Percentiles rank a stretch among this genome's conserved stretches.
phyloP scores from a whole-genome alignment of 2,329 filamentous ascomycete species.

The Amauroascus verrucosus region DNA sequence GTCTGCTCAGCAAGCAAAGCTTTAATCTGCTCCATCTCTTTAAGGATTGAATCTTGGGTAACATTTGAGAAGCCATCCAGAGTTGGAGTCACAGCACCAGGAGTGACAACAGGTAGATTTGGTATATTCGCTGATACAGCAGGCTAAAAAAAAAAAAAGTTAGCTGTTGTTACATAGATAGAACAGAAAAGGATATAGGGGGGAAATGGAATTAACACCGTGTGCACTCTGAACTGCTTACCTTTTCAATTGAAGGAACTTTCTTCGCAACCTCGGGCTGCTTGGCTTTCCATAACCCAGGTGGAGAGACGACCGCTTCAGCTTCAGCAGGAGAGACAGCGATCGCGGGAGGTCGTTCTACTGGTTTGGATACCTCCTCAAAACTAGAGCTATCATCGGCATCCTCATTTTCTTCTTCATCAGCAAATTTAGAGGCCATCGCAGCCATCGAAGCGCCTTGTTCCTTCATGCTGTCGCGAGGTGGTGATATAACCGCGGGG shows the following conservation, averaged over 20 bases:
- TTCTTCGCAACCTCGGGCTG: constrained; percentile 9
- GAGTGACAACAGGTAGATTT: constrained; percentile 21
- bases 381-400: constrained; percentile 65
- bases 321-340: constrained; percentile 22
- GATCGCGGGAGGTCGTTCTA: constrained; percentile 46
- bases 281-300: constrained; percentile 11
- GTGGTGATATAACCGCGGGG: constrained; percentile 15
- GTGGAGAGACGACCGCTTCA: constrained; percentile 14
- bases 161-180: not conserved
- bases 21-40: constrained; percentile 67
- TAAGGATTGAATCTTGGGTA: constrained; percentile 47
- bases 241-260: constrained; percentile 6
- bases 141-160: not conserved
- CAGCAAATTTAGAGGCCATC: constrained; percentile 77
- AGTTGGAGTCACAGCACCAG: constrained; percentile 32
- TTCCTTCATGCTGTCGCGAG: constrained; percentile 52
- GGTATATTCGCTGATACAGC: not conserved
- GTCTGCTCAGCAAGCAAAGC: constrained; percentile 65
- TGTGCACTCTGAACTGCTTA: too few species aligned
- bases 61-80: constrained; percentile 20
- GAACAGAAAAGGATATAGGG: not conserved
- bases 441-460: constrained; percentile 79
- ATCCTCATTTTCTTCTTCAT: constrained; percentile 52
- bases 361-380: constrained; percentile 70
- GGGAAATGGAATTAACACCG: too few species aligned